A percentile compares a stretch with the other conserved stretches of the same genome.
Evolutionary conservation across 129 eudicot genomes (phyloP).

Genomic region (Flaveria sonorensis): DNA sequence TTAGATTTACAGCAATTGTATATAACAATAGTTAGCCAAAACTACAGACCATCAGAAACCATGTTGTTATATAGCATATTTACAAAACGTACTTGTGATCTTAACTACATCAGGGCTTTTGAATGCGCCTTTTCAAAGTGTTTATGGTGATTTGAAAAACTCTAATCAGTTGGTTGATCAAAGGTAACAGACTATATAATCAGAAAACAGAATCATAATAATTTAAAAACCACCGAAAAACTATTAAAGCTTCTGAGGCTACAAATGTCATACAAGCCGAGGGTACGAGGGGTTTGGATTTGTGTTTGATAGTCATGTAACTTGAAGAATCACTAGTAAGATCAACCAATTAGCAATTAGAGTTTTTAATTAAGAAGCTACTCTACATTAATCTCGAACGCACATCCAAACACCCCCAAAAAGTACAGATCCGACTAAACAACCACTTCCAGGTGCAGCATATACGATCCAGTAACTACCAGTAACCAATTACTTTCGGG

Average conservation of each 20-base stretch:
- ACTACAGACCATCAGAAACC: neutral
- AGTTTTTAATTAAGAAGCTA: no score
- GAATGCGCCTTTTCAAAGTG: neutral
- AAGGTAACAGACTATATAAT: neutral
- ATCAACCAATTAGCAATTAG: neutral
- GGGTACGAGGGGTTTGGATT: neutral
- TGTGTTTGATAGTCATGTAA: neutral
- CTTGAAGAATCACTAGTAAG: neutral
- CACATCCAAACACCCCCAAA: constrained; percentile 23
- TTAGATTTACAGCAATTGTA: neutral
- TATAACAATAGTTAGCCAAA: constrained; percentile 13
- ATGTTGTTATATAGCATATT: no score
- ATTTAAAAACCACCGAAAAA: neutral
- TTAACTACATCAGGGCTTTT: neutral
- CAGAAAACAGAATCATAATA: neutral
- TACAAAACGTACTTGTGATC: neutral
- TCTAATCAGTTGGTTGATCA: neutral
- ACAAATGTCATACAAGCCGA: neutral
- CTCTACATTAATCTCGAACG: neutral
- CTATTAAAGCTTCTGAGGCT: neutral
- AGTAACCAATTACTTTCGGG: constrained; percentile 7
- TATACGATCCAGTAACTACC: neutral
- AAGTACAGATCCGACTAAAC: constrained; percentile 19
- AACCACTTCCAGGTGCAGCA: constrained; percentile 5
- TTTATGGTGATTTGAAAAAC: neutral